Base-by-base conservation (phyloP, 345 rosid genomes). In the Mallotus nudiflorus region DNA sequence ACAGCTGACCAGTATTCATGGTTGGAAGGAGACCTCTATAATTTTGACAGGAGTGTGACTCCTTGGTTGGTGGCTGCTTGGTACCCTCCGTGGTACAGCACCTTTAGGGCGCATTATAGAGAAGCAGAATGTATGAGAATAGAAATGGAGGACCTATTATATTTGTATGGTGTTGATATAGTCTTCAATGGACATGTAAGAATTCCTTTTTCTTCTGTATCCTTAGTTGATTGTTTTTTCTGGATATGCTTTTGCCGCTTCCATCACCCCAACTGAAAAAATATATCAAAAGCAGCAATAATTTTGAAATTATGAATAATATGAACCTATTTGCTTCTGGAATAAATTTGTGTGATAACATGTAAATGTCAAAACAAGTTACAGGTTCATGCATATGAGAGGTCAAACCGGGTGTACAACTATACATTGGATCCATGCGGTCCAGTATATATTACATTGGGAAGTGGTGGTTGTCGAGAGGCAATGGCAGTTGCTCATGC, bases 351-450 rank as follows among this genome's bases (percentile, higher is more conserved):
- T 18, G 46, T 1, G 22, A 29, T 33, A 0, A 59, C 31, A 25
- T 56, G 19, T 35, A 69, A 0, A 25, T 71, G 12, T 25, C 27
- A 9, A 35, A 56, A 67, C 15, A 69, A 62, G 58, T 27, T 69
- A 59, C 80, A 93, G 98, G 93, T 93, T 70, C 86, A 93, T 83
- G 97, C 93, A 11, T 94, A 94, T 42, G 98, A 94, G 83, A 90
- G 98, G 56, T 89, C 96, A 52, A 94, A 94, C 81, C 83, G 95
- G 62, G 90, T 90, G 25, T 88, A 90, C 79, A 87, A 90, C 81
- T 94, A 91, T 76, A 57, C 73, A 0, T 74, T 92, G 64, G 96
- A 95, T 88, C 92, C 86, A 13, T 90, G 91, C 66, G 97, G 93
- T 33, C 93, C 92, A 2, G 82, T 92, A 37, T 86, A 90, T 77